Evolutionary conservation across 2,329 filamentous ascomycete genomes (phyloP), one percentile per base, ranked within the genome.

Genomic region (Fusarium agapanthi): DNA sequence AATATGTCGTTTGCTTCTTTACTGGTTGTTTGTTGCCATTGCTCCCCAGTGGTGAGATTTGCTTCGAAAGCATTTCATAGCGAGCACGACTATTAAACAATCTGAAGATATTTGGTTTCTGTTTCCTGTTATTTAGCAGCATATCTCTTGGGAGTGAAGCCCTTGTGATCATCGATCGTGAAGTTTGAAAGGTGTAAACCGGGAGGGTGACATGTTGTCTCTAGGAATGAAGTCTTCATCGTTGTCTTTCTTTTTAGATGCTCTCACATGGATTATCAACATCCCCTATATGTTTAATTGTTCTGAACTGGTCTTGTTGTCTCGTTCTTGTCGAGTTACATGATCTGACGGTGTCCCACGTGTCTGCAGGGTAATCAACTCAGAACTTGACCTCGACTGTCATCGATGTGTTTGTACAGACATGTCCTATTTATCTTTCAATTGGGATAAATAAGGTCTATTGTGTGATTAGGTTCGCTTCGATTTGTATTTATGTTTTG

Each of bases 261-360:
- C 12, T 24, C 30, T 34, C 5, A 7, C 6, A 6, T 50, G 30
- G 2, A 24, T 34, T 9, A 2, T 5, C 9, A 20, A 18, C 30
- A 34, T 20, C n/a, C n/a, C 16, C 13, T 26, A 10, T n/a, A 26
- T 20, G n/a, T 3, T 51, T 51, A 8, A 15, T 15, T 20, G 30
- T 35, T 28, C 34, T 40, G 20, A n/a, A 28, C 20, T 12, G 10
- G 24, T 40, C 14, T 20, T 24, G 40, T 16, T 56, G 28, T 45
- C 24, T 50, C 14, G n/a, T 50, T 57, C 32, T 37, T 34, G 24
- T 50, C 15, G 40, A 57, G 41, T 50, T 57, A 57, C 41, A 30
- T 28, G n/a, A 28, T 28, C 24, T n/a, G 43, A 57, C 20, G 9
- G 20, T 15, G 41, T 55, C 15, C 16, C 8, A 12, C 2, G 4